Base-by-base conservation (phyloP, 805 yeast species). In the Myxozyma sirexii region DNA sequence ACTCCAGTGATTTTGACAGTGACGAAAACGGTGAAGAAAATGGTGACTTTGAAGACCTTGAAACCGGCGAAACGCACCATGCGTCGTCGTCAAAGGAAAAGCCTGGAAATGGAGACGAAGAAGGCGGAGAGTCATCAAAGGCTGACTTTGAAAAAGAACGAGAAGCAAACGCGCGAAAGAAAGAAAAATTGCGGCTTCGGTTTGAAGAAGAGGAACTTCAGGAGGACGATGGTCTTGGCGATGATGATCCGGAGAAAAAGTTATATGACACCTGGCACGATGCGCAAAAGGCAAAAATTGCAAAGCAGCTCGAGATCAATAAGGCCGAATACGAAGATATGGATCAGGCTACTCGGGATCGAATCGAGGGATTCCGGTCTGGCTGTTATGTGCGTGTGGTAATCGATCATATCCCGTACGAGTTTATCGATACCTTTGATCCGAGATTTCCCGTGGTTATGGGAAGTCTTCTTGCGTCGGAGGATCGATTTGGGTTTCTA, bases 201-300 rank as follows among this genome's bases (percentile, higher is more conserved):
- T 90, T 94, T 70, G 98, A 94, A 70, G 90, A 85, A 54, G 82
- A 79, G 59, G 85, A 82, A 65, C 86, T 84, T 58, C 84, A 84
- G 46, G 86, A 84, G 59, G 70, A 67, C 31, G 70, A 67, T 41
- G 71, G 69, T 26, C 83, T 84, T 66, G 89, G 88, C 17, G 90
- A 85, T 26, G 89, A 86, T 63, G 96, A 90, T 64, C 89, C 89
- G 12, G 91, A 88, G 71, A 75, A 74, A 45, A 86, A 83, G 57
- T 96, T 88, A 70, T 90, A 90, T 57, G 97, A 93, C 69, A 91
- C 97, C 0, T 94, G 99, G 99, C 94, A 93, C 72, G 98, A 93
- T 72, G 84, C 88, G 74, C 97, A 94, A 74, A 94, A 94, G 77
- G 96, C 96, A 62, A 93, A 92, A 70, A 92, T 96, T 85, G 91